These are phyloP conservation scores for Penicillium odoratum DNA, from an alignment of 495 filamentous ascomycete species.

Conservation along the genomic window DNA sequence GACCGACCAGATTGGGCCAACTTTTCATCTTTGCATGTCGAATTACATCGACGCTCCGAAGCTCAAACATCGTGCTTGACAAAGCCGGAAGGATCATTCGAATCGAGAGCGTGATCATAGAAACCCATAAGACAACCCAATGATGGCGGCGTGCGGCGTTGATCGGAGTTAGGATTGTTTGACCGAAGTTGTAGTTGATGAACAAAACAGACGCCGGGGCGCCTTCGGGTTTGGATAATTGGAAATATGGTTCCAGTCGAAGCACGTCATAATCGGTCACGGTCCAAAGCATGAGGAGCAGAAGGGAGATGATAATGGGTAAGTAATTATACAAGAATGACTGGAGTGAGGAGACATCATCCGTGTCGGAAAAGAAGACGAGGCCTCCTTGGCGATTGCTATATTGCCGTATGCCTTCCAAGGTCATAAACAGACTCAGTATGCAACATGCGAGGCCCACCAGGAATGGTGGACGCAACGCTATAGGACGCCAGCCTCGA, in stretches of 20 bases:
- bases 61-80: slow-evolving; percentile 38
- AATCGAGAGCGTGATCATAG: slow-evolving; percentile 35
- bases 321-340: slow-evolving; percentile 44
- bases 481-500: slow-evolving; percentile 39
- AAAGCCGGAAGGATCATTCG: slow-evolving; percentile 42
- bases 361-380: slow-evolving; percentile 35
- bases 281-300: slow-evolving; percentile 39
- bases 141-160: slow-evolving; percentile 36
- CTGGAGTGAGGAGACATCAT: slow-evolving; percentile 32
- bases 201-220: slow-evolving; percentile 39
- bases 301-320: slow-evolving; percentile 37
- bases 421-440: slow-evolving; percentile 23
- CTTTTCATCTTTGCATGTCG: slow-evolving; percentile 29
- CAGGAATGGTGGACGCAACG: slow-evolving; percentile 38
- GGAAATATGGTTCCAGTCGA: slow-evolving; percentile 44
- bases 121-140: slow-evolving; percentile 40
- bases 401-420: slow-evolving; percentile 39
- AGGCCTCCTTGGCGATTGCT: slow-evolving; percentile 34
- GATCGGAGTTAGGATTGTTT: slow-evolving; percentile 42
- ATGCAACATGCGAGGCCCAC: slow-evolving; percentile 28
- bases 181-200: slow-evolving; percentile 48
- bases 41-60: slow-evolving; percentile 31
- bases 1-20: slow-evolving; percentile 35
- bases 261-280: slow-evolving; percentile 46
- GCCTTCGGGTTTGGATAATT: slow-evolving; percentile 37